These are phyloP conservation scores for Rhizophlyctis rosea DNA, from an alignment of 192 early-diverging fungal species.

Conservation along the genomic window DNA sequence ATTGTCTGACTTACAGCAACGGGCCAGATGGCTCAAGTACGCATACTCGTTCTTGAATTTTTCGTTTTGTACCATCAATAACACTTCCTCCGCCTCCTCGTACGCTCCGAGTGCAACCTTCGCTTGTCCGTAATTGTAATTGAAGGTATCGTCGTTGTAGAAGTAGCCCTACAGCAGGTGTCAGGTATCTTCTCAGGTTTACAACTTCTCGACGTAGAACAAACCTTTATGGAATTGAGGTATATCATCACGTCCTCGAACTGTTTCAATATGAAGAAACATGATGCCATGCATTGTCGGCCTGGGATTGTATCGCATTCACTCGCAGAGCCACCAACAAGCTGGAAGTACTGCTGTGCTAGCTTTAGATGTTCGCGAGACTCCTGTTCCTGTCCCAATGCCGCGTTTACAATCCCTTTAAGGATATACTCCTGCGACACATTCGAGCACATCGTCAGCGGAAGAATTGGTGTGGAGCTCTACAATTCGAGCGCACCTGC, in stretches of 20 bases:
- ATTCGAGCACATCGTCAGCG: no score
- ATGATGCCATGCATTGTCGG: constrained; percentile 61
- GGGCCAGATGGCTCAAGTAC: constrained; percentile 54
- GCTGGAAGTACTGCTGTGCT: constrained; percentile 64
- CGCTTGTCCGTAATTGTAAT: constrained; percentile 61
- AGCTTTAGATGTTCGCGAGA: constrained; percentile 61
- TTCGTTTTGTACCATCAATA: constrained; percentile 56
- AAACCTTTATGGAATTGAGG: constrained; percentile 59
- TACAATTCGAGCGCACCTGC: constrained; percentile 34
- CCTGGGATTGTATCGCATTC: constrained; percentile 66
- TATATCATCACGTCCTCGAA: constrained; percentile 66
- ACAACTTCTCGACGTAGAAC: no score
- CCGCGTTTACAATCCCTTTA: constrained; percentile 62
- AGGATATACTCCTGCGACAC: constrained; percentile 52
- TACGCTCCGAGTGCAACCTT: constrained; percentile 57
- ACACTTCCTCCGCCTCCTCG: constrained; percentile 59
- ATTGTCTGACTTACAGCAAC: constrained; percentile 53
- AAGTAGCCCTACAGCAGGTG: constrained; percentile 48
- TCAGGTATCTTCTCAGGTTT: not conserved
- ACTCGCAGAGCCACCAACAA: constrained; percentile 56
- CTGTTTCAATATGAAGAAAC: constrained; percentile 61
- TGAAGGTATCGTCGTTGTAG: constrained; percentile 68
- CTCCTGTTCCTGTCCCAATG: constrained; percentile 59
- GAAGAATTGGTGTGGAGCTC: no score
- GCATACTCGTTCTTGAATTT: constrained; percentile 57